Evolutionary conservation across 192 early-diverging fungal genomes (phyloP).

Genomic region (Podila clonocystis): DNA sequence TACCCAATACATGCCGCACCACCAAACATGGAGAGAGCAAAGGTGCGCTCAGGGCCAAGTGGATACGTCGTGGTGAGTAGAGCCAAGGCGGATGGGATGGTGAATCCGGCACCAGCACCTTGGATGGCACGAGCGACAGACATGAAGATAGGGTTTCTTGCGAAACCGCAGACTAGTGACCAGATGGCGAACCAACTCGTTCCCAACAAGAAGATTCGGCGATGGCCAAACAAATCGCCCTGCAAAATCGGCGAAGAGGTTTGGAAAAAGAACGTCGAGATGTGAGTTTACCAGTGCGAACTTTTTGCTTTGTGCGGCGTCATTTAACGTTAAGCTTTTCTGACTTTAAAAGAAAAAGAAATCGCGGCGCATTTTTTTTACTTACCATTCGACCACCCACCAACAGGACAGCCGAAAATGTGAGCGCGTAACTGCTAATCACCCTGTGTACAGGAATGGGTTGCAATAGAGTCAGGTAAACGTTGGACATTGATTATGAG

Average conservation of each 20-base stretch:
- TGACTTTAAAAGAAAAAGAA: no score
- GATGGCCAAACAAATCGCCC: constrained; percentile 54
- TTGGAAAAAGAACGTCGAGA: no score
- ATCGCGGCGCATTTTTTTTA: no score
- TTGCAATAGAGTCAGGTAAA: no score
- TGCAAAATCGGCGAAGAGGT: no score
- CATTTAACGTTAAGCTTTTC: no score
- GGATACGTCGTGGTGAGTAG: constrained; percentile 43
- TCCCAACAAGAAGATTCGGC: constrained; percentile 36
- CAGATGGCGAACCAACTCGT: constrained; percentile 40
- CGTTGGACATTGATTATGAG: no score
- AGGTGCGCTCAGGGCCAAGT: constrained; percentile 35
- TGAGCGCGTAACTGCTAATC: constrained; percentile 25
- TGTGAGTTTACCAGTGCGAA: no score
- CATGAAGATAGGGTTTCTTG: constrained; percentile 48
- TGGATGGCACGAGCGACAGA: constrained; percentile 46
- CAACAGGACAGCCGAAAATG: constrained; percentile 46
- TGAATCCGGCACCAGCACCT: constrained; percentile 49
- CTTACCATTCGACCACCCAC: constrained; percentile 36
- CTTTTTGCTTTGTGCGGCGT: no score
- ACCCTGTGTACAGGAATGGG: no score
- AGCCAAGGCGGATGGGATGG: constrained; percentile 42
- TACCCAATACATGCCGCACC: constrained; percentile 38
- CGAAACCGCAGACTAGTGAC: constrained; percentile 48
- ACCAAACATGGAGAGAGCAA: constrained; percentile 40